phyloP scores from a whole-genome alignment of 352 stramenopile genomes.

The Halophytophthora batemanensis region DNA sequence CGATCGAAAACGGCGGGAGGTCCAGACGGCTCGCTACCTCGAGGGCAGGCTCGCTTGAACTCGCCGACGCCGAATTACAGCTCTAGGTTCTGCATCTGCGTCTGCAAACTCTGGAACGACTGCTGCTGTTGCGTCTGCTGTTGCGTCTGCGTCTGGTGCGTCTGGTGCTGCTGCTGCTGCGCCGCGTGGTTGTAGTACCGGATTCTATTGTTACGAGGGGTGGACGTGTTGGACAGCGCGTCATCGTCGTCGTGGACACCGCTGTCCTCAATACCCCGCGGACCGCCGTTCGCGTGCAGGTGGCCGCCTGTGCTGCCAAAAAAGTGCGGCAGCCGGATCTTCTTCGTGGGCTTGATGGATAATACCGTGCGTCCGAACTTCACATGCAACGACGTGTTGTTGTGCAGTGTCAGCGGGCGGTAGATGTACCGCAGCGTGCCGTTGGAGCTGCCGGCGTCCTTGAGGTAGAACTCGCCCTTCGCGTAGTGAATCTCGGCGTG shows the following conservation, averaged over 20 bases:
- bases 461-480: conserved; percentile 94
- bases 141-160: conserved; percentile 15
- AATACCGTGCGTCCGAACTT: conserved; percentile 86
- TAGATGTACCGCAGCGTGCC: conserved; percentile 94
- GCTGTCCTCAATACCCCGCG: conserved; percentile 44
- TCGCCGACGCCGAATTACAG: conserved; percentile 39
- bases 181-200: conserved; percentile 44
- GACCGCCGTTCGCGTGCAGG: conserved; percentile 41
- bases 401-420: conserved; percentile 87
- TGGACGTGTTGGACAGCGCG: conserved; percentile 45
- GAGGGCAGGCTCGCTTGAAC: conserved; percentile 21
- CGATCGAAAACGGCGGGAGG: conserved; percentile 12
- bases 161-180: conserved; percentile 35
- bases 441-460: conserved; percentile 93
- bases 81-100: conserved; percentile 76
- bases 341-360: conserved; percentile 88
- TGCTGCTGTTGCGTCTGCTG: conserved; percentile 29
- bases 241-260: conserved; percentile 60
- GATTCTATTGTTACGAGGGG: conserved; percentile 67
- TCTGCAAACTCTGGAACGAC: conserved; percentile 39
- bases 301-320: conserved; percentile 54
- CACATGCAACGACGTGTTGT: conserved; percentile 85
- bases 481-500: conserved; percentile 93
- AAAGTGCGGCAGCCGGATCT: conserved; percentile 83
- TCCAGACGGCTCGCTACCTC: conserved; percentile 15